phyloP scores from a whole-genome alignment of 2,329 filamentous ascomycete species.

The Penicillium sp. region DNA sequence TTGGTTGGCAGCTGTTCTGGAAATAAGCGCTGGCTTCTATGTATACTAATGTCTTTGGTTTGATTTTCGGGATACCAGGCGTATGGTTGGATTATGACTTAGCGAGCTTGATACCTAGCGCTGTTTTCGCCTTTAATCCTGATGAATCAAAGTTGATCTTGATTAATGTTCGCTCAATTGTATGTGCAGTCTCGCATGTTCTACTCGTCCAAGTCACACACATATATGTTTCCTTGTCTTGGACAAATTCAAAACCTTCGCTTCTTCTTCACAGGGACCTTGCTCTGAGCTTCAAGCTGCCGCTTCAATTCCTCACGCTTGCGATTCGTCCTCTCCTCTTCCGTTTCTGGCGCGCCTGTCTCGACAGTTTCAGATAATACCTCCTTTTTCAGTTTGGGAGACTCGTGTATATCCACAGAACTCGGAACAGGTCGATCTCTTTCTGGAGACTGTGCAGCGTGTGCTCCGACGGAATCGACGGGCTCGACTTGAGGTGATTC shows the following conservation, averaged over 20 bases:
- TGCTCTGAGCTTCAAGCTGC: slow-evolving; percentile 47
- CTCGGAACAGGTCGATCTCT: not conserved
- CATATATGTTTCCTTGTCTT: too few relatives aligned
- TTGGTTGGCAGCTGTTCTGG: not conserved
- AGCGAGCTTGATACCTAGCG: not conserved
- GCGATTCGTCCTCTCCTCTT: slow-evolving; percentile 50
- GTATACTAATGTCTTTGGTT: not conserved
- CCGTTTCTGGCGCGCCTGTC: slow-evolving; percentile 28
- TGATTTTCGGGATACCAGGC: not conserved
- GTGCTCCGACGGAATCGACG: not conserved
- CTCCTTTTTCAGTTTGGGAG: not conserved
- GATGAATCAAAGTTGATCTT: too few relatives aligned
- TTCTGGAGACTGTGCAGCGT: not conserved
- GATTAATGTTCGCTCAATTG: too few relatives aligned
- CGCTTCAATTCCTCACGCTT: slow-evolving; percentile 54
- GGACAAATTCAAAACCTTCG: slow-evolving; percentile 45
- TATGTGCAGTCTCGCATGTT: too few relatives aligned
- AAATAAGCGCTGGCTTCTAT: not conserved
- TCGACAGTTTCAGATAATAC: not conserved
- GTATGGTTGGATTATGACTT: not conserved
- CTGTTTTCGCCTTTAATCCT: too few relatives aligned
- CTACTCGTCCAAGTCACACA: too few relatives aligned
- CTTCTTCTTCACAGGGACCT: slow-evolving; percentile 53
- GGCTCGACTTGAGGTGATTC: slow-evolving; percentile 1
- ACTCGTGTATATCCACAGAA: not conserved